phyloP scores from a whole-genome alignment of 257 asterid genomes.

The Ligustrum vulgare region DNA sequence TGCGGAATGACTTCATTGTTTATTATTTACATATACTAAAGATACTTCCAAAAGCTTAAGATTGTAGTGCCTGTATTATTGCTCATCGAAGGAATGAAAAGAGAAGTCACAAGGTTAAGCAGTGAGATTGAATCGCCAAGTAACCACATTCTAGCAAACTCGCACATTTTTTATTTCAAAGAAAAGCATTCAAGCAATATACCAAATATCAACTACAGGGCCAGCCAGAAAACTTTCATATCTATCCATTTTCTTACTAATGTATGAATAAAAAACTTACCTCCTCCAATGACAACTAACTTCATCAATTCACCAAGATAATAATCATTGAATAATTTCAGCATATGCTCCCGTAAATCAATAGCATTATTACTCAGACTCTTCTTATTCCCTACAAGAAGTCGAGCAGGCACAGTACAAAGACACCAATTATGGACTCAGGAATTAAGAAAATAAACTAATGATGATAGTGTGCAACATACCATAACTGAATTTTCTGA shows the following conservation, averaged over 20 bases:
- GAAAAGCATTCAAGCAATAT: slow-evolving; percentile 6
- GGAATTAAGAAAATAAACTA: too few relatives aligned
- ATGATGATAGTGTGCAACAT: too few relatives aligned
- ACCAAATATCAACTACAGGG: background rate
- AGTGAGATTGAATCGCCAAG: slow-evolving; percentile 8
- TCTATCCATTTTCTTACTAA: slow-evolving; percentile 1
- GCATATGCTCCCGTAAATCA: too few relatives aligned
- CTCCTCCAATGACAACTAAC: too few relatives aligned
- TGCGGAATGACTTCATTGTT: background rate
- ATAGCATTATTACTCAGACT: too few relatives aligned
- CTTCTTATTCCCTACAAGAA: too few relatives aligned
- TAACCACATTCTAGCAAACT: background rate
- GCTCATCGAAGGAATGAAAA: slow-evolving; percentile 12
- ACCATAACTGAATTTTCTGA: too few relatives aligned
- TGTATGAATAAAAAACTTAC: slow-evolving; percentile 38
- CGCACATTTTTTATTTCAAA: background rate
- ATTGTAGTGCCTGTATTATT: background rate
- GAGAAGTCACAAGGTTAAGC: background rate
- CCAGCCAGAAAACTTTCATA: slow-evolving; percentile 11
- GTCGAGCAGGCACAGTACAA: too few relatives aligned
- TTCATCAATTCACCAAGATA: too few relatives aligned
- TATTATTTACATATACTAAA: background rate
- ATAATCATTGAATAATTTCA: too few relatives aligned
- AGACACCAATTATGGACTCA: too few relatives aligned
- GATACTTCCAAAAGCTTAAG: background rate